A percentile compares a stretch with the other conserved stretches of the same genome.
Conservation (phyloP, 257 asterid species). For the Craterostigma plantagineum region DNA sequence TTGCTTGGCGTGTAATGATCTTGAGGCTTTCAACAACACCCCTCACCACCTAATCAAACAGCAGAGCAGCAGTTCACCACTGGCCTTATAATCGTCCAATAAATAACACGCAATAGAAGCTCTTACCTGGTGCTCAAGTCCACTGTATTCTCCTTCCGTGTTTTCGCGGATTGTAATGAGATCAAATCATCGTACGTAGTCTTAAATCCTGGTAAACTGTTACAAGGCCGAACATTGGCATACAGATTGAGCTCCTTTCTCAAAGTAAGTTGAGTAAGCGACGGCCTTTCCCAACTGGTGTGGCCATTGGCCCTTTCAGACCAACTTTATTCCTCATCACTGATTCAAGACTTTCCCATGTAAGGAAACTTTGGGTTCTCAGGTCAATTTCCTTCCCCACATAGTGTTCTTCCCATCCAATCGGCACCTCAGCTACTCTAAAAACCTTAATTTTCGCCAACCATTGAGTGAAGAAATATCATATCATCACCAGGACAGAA, state of each 20-base stretch:
- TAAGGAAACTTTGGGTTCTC: slow-evolving; percentile 83
- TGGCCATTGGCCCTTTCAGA: slow-evolving; percentile 94
- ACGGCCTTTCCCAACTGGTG: slow-evolving; percentile 94
- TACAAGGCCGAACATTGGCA: slow-evolving; percentile 95
- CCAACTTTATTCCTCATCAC: slow-evolving; percentile 72
- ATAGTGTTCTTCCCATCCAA: slow-evolving; percentile 92
- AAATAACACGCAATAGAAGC: not conserved
- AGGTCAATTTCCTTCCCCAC: slow-evolving; percentile 84
- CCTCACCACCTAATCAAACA: slow-evolving; percentile 56
- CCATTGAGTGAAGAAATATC: too few relatives aligned
- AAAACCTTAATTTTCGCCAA: slow-evolving; percentile 28
- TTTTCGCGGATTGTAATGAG: slow-evolving; percentile 62
- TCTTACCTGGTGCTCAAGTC: slow-evolving; percentile 45
- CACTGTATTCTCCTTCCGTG: slow-evolving; percentile 48
- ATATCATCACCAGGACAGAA: too few relatives aligned
- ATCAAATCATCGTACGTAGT: slow-evolving; percentile 73
- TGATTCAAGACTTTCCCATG: slow-evolving; percentile 97
- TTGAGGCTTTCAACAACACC: slow-evolving; percentile 97
- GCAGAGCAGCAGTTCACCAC: slow-evolving; percentile 6
- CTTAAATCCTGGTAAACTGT: slow-evolving; percentile 90
- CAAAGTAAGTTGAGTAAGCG: slow-evolving; percentile 90
- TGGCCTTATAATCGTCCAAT: too few relatives aligned
- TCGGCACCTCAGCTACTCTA: slow-evolving; percentile 63
- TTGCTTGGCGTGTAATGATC: slow-evolving; percentile 91
- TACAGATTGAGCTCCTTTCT: slow-evolving; percentile 87